Evolutionary conservation across 306 rosid genomes (phyloP), one percentile per base, ranked within the genome.

Genomic region (Notholithocarpus densiflorus): DNA sequence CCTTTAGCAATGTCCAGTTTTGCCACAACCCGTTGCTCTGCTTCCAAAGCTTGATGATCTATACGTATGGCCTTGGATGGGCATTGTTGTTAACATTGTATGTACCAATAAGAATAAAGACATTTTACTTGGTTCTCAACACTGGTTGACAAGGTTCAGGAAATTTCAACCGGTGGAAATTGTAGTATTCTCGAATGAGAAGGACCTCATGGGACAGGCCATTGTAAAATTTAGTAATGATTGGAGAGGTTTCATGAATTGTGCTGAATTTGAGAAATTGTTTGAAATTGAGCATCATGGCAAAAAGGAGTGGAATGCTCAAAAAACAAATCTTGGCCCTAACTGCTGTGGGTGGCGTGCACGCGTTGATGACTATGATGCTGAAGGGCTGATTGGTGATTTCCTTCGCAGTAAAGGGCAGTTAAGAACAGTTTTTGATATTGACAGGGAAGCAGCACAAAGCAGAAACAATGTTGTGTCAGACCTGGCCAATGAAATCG

Each of bases 191-290:
- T 79, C 77, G 55, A 68, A 77, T 52, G 89, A 85, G 51, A 77
- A 74, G 51, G 88, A 83, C 52, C 73, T 4, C 6, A 65, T 56
- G 21, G 84, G 85, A 40, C 81, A 83, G 54, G 98, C 91, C 11
- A 81, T 89, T 11, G 71, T 95, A 18, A 80, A 83, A 19, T 95
- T 95, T 54, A 85, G 86, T 51, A 74, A 75, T 8, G 93, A 92
- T 74, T 95, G 98, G 98, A 84, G 86, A 26, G 99, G 98, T 77
- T 95, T 91, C 68, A 75, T 82, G 85, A 89, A 89, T 79, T 95
- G 94, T n/a, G 77, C 90, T 40, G 93, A 89, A 1, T 93, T 92
- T 74, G 98, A 92, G 80, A 91, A 92, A 45, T 56, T 59, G 9
- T 93, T 95, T 77, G 92, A 90, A 74, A 76, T 82, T 1, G 79